A percentile compares a stretch with the other conserved stretches of the same genome.
Conservation (phyloP, 352 stramenopile species). For the Phytophthora hibernalis region DNA sequence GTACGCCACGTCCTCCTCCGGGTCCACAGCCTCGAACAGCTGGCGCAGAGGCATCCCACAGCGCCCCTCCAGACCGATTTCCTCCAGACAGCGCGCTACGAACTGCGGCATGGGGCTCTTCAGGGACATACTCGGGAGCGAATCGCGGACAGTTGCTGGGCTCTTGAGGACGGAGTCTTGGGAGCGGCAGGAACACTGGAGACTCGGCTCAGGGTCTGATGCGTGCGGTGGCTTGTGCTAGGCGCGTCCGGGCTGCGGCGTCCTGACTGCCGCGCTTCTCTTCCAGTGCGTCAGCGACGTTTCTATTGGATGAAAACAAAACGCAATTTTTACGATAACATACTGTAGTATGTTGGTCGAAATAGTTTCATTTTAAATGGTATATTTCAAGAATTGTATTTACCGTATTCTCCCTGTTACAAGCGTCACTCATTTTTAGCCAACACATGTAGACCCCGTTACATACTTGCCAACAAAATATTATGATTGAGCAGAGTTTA, state of each 20-base stretch:
- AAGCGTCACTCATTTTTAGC: too few species aligned
- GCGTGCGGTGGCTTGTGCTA: too few species aligned
- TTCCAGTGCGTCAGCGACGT: not conserved
- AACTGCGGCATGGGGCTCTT: constrained; percentile 67
- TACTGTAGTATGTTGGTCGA: too few species aligned
- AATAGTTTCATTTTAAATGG: too few species aligned
- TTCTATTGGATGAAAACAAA: not conserved
- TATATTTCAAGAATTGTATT: too few species aligned
- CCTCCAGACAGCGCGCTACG: constrained; percentile 79
- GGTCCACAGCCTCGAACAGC: constrained; percentile 69
- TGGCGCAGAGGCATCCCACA: constrained; percentile 69
- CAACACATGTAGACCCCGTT: too few species aligned
- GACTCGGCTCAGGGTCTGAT: too few species aligned
- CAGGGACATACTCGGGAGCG: constrained; percentile 11
- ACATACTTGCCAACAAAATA: too few species aligned
- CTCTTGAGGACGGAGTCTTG: not conserved
- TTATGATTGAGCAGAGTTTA: too few species aligned
- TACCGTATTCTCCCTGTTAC: too few species aligned
- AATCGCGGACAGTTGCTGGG: not conserved
- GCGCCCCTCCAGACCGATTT: constrained; percentile 80
- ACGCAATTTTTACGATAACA: not conserved
- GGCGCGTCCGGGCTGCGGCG: too few species aligned
- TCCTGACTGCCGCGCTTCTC: too few species aligned
- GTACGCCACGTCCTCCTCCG: constrained; percentile 57
- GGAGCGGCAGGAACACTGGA: not conserved